These are phyloP conservation scores for Nepenthes mirabilis DNA, from an alignment of 148 eudicot genomes.

Conservation along the genomic window DNA sequence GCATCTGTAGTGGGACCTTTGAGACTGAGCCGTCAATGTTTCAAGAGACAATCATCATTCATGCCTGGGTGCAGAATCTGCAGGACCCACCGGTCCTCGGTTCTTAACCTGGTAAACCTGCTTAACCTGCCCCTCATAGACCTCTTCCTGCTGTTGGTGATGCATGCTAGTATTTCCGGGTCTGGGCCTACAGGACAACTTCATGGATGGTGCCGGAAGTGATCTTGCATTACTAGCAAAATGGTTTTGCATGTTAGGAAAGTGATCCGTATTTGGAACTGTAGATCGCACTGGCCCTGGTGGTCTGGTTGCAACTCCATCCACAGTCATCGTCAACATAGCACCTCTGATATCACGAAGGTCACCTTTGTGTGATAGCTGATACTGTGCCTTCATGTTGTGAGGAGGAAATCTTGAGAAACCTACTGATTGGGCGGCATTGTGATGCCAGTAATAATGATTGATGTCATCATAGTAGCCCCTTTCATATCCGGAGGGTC, in stretches of 20 bases:
- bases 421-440: slow-evolving; percentile 18
- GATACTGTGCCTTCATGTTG: slow-evolving; percentile 21
- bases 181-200: slow-evolving; percentile 38
- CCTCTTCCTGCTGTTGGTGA: slow-evolving; percentile 20
- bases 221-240: slow-evolving; percentile 16
- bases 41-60: too few species aligned
- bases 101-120: slow-evolving; percentile 46
- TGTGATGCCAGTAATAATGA: slow-evolving; percentile 13
- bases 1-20: too few species aligned
- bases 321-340: slow-evolving; percentile 50
- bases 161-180: slow-evolving; percentile 15
- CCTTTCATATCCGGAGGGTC: slow-evolving; percentile 55
- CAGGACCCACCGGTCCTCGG: slow-evolving; percentile 2
- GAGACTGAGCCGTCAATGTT: too few species aligned
- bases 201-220: slow-evolving; percentile 64
- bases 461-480: slow-evolving; percentile 35
- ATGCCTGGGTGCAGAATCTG: too few species aligned
- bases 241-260: slow-evolving; percentile 17
- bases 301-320: slow-evolving; percentile 22
- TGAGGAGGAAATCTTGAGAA: slow-evolving; percentile 26
- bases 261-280: slow-evolving; percentile 26
- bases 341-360: slow-evolving; percentile 27
- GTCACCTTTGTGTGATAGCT: slow-evolving; percentile 22
- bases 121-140: slow-evolving; percentile 30
- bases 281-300: slow-evolving; percentile 19